Base-by-base conservation (phyloP, 441 rosid genomes). In the Metrosideros polymorpha region DNA sequence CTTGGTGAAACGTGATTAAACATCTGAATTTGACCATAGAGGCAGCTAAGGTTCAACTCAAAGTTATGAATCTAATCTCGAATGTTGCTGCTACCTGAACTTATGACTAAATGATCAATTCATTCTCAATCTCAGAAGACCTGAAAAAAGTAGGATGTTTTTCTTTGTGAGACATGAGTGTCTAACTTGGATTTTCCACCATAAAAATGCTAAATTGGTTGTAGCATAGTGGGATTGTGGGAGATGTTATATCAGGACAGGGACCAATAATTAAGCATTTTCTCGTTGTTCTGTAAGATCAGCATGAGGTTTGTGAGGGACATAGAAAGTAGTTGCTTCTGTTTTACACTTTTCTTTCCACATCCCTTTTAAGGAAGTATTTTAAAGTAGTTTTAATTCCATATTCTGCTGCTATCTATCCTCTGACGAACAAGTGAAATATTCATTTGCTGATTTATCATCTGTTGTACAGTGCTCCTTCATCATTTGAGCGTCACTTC, bases 401-500 rank as follows among this genome's bases (percentile, higher is more conserved):
- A 10, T 71, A 39, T 71, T 71, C 1, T 39, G 39, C n/a, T 12
- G 79, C 15, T 12, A 10, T 12, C n/a, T 12, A 39, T 10, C 15
- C 9, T 0, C 22, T 15, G 43, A 1, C 39, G 79, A 55, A 24
- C 59, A 9, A n/a, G n/a, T 10, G n/a, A 55, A 39, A 39, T 71
- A 71, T 71, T 71, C 49, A 71, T 50, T 85, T 89, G 15, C 25
- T 50, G 9, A 55, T 56, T 87, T 53, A 2, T 42, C 18, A 39
- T 42, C 86, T 86, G 59, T 86, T 59, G 86, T 27, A 8, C 54
- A 96, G 98, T 90, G 96, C 98, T 88, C 96, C 99, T 86, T 90
- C 98, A 91, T 91, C 93, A 51, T 97, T 94, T 85, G 98, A 96
- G 90, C 66, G 85, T 77, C 93, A 87, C 61, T 97, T 97, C 90